Conservation (phyloP, 163 green algal species). For the Chloroidium sp. region DNA sequence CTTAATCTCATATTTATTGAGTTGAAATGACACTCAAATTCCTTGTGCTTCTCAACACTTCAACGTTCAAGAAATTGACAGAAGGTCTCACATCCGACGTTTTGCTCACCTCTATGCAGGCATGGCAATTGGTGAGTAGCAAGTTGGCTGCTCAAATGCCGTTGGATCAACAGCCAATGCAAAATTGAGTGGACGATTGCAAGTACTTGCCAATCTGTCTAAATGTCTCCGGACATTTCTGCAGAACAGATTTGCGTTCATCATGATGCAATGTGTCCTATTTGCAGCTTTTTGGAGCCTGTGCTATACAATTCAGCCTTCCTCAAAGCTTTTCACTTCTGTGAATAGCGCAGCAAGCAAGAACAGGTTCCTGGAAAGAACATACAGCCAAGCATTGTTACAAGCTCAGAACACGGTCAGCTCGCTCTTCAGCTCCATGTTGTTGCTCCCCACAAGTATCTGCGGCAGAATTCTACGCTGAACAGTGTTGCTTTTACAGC, state of each 20-base stretch:
- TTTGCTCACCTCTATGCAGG: neutral
- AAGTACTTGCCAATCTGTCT: too few relatives aligned
- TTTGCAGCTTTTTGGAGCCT: conserved; percentile 10
- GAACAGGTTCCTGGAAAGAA: neutral
- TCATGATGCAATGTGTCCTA: neutral
- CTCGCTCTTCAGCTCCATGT: neutral
- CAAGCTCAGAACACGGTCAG: conserved; percentile 12
- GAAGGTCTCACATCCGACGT: too few relatives aligned
- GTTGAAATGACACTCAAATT: too few relatives aligned
- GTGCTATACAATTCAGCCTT: conserved; percentile 32
- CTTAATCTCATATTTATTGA: too few relatives aligned
- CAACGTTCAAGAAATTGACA: too few relatives aligned
- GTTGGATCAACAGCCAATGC: too few relatives aligned
- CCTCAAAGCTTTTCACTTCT: conserved; percentile 8
- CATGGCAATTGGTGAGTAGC: conserved; percentile 13
- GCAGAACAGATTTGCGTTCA: neutral
- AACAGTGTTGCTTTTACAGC: too few relatives aligned
- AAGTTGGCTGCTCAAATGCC: too few relatives aligned
- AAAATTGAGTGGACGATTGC: too few relatives aligned
- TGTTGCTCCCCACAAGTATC: neutral
- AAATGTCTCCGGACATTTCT: neutral
- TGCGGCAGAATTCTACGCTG: neutral
- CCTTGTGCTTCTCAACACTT: too few relatives aligned
- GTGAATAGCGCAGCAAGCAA: neutral
- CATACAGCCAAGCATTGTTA: conserved; percentile 19